phyloP scores from a whole-genome alignment of 768 basidiomycete genomes.

The Tylopilus rubrobrunneus region DNA sequence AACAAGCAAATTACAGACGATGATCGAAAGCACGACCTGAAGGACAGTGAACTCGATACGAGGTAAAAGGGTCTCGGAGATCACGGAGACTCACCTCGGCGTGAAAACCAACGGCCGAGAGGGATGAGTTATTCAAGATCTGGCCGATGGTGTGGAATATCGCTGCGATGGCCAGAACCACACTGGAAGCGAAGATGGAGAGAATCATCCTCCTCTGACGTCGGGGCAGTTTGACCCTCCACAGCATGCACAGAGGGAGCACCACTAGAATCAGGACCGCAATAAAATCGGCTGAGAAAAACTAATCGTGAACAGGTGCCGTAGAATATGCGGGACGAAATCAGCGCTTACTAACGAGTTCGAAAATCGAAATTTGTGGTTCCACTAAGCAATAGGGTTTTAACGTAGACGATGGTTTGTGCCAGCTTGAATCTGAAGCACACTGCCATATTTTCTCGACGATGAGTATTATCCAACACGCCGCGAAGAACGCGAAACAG shows the following conservation, averaged over 20 bases:
- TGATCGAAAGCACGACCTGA: slow-evolving; percentile 15
- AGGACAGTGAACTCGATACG: background rate
- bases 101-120: slow-evolving; percentile 12
- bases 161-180: slow-evolving; percentile 12
- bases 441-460: no score
- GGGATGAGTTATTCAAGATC: background rate
- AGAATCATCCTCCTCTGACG: slow-evolving; percentile 23
- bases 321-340: no score
- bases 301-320: no score
- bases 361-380: no score
- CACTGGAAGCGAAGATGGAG: slow-evolving; percentile 15
- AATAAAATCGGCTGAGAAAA: slow-evolving; percentile 9
- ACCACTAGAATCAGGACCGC: slow-evolving; percentile 14
- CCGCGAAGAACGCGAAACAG: no score
- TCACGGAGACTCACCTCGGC: slow-evolving; percentile 11
- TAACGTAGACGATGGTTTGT: no score
- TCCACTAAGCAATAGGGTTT: no score
- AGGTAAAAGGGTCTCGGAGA: background rate
- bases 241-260: slow-evolving; percentile 17
- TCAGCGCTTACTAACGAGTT: no score
- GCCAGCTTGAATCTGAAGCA: no score
- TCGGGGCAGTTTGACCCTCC: slow-evolving; percentile 19
- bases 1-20: slow-evolving; percentile 24
- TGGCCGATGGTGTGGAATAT: slow-evolving; percentile 15
- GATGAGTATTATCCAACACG: no score